A percentile compares a stretch with the other conserved stretches of the same genome.
Conservation (phyloP, 2,329 filamentous ascomycete genomes). For the Coleophoma cylindrospora region DNA sequence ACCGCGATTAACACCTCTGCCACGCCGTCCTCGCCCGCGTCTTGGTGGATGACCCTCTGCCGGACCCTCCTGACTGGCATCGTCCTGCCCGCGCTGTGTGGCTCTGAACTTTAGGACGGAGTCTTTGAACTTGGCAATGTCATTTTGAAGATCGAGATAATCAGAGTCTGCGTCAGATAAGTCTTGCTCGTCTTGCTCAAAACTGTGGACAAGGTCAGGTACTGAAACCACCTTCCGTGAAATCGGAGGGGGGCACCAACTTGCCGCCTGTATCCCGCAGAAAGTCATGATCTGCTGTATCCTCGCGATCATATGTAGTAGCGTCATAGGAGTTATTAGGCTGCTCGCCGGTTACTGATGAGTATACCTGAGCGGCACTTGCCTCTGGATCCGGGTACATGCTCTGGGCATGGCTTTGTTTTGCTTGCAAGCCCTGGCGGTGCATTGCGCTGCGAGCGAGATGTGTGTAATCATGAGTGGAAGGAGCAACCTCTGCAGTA, state of each 20-base stretch:
- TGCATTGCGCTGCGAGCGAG: too few relatives aligned
- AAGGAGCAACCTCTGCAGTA: too few relatives aligned
- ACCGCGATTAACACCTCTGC: conserved; percentile 3
- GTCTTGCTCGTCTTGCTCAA: background rate
- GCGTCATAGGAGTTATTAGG: background rate
- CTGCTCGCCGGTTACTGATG: background rate
- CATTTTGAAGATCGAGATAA: conserved; percentile 32
- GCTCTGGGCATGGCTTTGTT: conserved; percentile 1
- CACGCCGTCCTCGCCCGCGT: conserved; percentile 1
- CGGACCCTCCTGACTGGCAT: background rate
- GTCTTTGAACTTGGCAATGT: conserved; percentile 32
- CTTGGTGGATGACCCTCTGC: background rate
- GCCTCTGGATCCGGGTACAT: conserved; percentile 11
- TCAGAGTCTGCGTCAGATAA: conserved; percentile 34
- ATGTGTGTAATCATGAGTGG: too few relatives aligned
- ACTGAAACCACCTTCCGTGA: background rate
- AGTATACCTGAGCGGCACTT: conserved; percentile 2
- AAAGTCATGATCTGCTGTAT: conserved; percentile 2
- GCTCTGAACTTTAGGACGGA: conserved; percentile 14
- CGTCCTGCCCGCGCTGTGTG: conserved; percentile 7
- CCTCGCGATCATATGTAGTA: conserved; percentile 4
- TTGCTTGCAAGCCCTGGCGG: background rate
- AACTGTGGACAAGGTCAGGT: conserved; percentile 3
- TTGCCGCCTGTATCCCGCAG: conserved; percentile 1
- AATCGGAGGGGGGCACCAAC: background rate